These are phyloP conservation scores for Blastocladiella emersonii DNA, from an alignment of 371 early-diverging fungal species.

Conservation along the genomic window DNA sequence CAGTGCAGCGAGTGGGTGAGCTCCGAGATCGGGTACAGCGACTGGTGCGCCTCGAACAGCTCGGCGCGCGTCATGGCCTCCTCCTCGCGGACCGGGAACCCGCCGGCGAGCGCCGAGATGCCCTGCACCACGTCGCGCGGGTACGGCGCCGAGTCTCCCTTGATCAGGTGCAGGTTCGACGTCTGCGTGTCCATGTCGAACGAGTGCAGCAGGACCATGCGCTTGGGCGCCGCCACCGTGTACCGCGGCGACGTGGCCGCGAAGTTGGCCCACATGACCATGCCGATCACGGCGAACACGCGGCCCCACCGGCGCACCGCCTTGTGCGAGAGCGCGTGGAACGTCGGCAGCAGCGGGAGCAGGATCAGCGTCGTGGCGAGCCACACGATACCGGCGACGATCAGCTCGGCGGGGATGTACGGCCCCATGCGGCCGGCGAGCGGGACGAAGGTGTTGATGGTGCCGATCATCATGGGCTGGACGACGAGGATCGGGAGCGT, in stretches of 20 bases:
- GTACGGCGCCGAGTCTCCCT: neutral
- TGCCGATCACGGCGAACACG: neutral
- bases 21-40: constrained; percentile 3
- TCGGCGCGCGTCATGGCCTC: neutral
- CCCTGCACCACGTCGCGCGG: neutral
- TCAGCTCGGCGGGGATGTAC: constrained; percentile 49
- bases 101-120: neutral
- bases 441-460: constrained; percentile 55
- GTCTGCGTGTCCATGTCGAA: neutral
- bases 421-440: constrained; percentile 58
- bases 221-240: neutral
- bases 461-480: constrained; percentile 28
- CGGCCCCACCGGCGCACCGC: neutral
- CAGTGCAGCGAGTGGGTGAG: neutral
- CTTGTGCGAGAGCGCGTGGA: constrained; percentile 26
- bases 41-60: neutral
- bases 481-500: constrained; percentile 28
- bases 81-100: neutral
- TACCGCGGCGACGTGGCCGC: neutral
- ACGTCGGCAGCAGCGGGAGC: constrained; percentile 37
- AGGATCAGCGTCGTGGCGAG: constrained; percentile 31
- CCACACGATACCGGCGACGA: constrained; percentile 45
- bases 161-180: neutral
- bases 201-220: neutral
- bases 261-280: neutral